These are phyloP conservation scores for Calonectria fujianensis DNA, from an alignment of 2,329 filamentous ascomycete species.

Conservation along the genomic window DNA sequence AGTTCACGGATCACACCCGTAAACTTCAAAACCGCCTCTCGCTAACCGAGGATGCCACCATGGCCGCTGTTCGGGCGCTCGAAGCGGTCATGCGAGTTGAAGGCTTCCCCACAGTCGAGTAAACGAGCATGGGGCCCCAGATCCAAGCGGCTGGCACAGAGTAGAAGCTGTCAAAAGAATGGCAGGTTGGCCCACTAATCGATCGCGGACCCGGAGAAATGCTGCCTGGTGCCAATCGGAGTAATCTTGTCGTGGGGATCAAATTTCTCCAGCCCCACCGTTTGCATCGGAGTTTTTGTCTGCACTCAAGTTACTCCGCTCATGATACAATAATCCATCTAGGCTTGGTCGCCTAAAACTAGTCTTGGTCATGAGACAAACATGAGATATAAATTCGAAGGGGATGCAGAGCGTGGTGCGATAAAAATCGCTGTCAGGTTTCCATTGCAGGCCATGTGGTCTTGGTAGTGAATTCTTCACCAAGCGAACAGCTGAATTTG, in stretches of 20 bases:
- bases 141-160: background rate
- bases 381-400: background rate
- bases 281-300: background rate
- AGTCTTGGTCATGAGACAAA: background rate
- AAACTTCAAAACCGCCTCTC: background rate
- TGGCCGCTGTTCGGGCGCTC: background rate
- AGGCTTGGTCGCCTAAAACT: background rate
- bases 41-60: constrained; percentile 4
- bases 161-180: background rate
- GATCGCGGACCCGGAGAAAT: background rate
- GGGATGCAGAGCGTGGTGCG: background rate
- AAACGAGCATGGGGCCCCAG: constrained; percentile 12
- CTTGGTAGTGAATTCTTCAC: too few species aligned
- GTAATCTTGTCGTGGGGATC: background rate
- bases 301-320: background rate
- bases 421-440: background rate
- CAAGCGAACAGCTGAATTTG: too few species aligned
- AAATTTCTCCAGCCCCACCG: constrained; percentile 14
- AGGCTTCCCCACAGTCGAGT: constrained; percentile 24
- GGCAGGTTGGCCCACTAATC: background rate
- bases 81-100: constrained; percentile 15
- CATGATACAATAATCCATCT: background rate
- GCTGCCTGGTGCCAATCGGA: background rate
- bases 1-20: background rate
- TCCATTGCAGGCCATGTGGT: too few species aligned